phyloP scores from a whole-genome alignment of 2,329 filamentous ascomycete species.

The Lizonia empirigonia region DNA sequence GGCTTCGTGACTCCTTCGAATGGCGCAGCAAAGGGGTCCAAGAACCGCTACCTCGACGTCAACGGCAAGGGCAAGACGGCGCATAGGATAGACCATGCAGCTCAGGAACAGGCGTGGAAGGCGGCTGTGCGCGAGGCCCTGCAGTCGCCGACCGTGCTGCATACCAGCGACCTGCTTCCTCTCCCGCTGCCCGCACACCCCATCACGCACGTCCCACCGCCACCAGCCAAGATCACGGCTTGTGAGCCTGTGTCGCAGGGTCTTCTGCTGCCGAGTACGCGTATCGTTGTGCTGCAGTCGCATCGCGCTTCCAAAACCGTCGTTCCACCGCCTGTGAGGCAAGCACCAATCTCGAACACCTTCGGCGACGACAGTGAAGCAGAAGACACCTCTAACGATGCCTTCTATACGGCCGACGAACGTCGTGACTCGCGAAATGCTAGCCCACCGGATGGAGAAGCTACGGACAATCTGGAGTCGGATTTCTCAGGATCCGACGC shows the following conservation, averaged over 20 bases:
- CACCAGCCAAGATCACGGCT: slow-evolving; percentile 85
- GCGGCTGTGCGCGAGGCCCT: slow-evolving; percentile 72
- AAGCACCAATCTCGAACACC: slow-evolving; percentile 62
- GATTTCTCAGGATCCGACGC: slow-evolving; percentile 69
- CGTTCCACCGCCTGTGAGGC: slow-evolving; percentile 50
- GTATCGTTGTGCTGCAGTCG: slow-evolving; percentile 77
- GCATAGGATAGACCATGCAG: slow-evolving; percentile 23
- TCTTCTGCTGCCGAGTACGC: slow-evolving; percentile 74
- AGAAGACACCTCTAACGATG: slow-evolving; percentile 86
- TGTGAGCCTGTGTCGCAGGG: slow-evolving; percentile 95
- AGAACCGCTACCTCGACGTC: slow-evolving; percentile 40
- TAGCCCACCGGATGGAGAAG: slow-evolving; percentile 49
- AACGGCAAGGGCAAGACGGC: slow-evolving; percentile 45
- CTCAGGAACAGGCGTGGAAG: slow-evolving; percentile 45
- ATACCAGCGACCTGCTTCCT: slow-evolving; percentile 81
- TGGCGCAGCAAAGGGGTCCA: slow-evolving; percentile 37
- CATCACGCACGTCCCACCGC: slow-evolving; percentile 81
- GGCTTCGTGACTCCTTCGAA: slow-evolving; percentile 55
- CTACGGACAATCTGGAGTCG: slow-evolving; percentile 56
- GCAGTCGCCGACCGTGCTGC: slow-evolving; percentile 74
- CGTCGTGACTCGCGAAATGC: slow-evolving; percentile 46
- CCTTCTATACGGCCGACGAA: slow-evolving; percentile 91
- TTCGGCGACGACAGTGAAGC: slow-evolving; percentile 71
- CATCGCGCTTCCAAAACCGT: slow-evolving; percentile 59
- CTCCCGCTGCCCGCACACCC: slow-evolving; percentile 78